Evolutionary conservation across 192 early-diverging fungal genomes (phyloP).

Genomic region (Coemansia sp.): DNA sequence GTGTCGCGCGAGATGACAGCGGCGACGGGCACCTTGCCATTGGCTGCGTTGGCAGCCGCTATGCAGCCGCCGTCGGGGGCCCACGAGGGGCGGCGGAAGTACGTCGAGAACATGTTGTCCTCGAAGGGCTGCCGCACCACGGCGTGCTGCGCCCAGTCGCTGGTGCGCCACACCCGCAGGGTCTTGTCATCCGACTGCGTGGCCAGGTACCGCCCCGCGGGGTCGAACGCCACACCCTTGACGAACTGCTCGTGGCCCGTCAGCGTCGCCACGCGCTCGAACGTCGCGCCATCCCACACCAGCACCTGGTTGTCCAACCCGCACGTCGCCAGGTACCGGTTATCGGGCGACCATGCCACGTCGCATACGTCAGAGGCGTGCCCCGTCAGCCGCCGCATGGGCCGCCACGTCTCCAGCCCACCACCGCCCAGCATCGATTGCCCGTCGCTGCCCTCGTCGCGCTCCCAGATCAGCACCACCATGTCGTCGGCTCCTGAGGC

Average conservation of each 20-base stretch:
- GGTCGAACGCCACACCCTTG: constrained; percentile 96
- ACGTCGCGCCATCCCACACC: constrained; percentile 86
- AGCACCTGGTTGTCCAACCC: constrained; percentile 80
- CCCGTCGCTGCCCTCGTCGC: constrained; percentile 47
- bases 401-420: constrained; percentile 66
- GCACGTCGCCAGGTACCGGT: constrained; percentile 85
- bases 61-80: constrained; percentile 95
- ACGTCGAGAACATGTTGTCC: constrained; percentile 81
- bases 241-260: constrained; percentile 84
- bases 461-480: constrained; percentile 88
- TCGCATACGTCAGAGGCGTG: constrained; percentile 93
- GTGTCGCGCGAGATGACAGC: constrained; percentile 75
- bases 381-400: constrained; percentile 71
- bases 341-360: constrained; percentile 88
- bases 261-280: constrained; percentile 67
- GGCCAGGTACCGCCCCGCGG: constrained; percentile 89
- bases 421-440: neutral
- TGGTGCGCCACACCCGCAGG: constrained; percentile 81
- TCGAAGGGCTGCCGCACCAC: constrained; percentile 72
- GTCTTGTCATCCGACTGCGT: constrained; percentile 93
- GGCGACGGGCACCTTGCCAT: constrained; percentile 72
- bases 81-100: constrained; percentile 92
- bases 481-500: constrained; percentile 93
- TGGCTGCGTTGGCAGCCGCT: constrained; percentile 88
- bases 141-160: constrained; percentile 83